Evolutionary conservation across 108 stramenopile genomes (phyloP).

Genomic region (Craspedostauros australis): DNA sequence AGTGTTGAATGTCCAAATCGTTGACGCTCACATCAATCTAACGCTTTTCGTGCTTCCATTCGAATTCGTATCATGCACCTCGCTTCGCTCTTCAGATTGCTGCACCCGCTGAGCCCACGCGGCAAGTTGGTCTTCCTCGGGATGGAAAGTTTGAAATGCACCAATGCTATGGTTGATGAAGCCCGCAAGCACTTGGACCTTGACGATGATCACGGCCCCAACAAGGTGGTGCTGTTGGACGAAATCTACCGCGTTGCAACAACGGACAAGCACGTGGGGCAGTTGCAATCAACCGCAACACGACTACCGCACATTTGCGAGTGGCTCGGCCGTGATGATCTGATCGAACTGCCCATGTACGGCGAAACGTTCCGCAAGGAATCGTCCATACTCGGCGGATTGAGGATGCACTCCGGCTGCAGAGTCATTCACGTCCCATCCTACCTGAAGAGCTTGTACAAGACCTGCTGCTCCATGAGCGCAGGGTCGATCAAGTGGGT

Average conservation of each 20-base stretch:
- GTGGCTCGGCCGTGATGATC: conserved; percentile 45
- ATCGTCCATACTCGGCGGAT: conserved; percentile 46
- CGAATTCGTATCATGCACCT: no score
- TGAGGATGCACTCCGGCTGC: conserved; percentile 55
- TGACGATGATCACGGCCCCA: neutral
- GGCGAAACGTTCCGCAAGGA: no score
- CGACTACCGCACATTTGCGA: conserved; percentile 29
- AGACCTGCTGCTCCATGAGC: conserved; percentile 27
- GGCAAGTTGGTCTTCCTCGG: conserved; percentile 75
- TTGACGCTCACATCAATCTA: no score
- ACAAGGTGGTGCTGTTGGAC: conserved; percentile 9
- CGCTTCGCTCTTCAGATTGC: conserved; percentile 32
- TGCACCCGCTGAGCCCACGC: conserved; percentile 75
- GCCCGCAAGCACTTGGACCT: conserved; percentile 28
- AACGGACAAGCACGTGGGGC: conserved; percentile 30
- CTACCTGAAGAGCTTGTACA: conserved; percentile 65
- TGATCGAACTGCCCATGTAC: conserved; percentile 8
- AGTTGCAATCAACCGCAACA: conserved; percentile 35
- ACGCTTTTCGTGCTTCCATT: no score
- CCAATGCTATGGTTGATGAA: conserved; percentile 44
- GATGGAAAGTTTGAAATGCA: conserved; percentile 50
- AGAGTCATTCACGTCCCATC: conserved; percentile 69
- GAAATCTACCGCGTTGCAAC: conserved; percentile 66
- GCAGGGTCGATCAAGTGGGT: conserved; percentile 13
- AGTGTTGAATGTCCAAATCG: no score